These are phyloP conservation scores for Colletotrichum sp. DNA, from an alignment of 2,329 filamentous ascomycete species.

Conservation along the genomic window DNA sequence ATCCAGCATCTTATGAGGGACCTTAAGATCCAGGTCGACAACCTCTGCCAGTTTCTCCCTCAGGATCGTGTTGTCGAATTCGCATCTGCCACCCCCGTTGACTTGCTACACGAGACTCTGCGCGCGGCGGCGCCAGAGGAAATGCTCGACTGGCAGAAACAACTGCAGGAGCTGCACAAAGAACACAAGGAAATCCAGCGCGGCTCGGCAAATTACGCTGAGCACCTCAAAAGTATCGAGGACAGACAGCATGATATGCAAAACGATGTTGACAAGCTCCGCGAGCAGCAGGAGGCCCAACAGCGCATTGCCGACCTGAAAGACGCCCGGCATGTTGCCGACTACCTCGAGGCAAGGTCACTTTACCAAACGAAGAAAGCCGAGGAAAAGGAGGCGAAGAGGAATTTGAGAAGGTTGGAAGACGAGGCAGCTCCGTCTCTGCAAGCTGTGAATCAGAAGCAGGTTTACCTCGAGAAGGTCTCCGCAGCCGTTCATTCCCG, in stretches of 20 bases:
- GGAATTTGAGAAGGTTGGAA: conserved; percentile 65
- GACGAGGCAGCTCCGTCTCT: conserved; percentile 68
- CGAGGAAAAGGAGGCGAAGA: conserved; percentile 57
- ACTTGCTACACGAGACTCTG: conserved; percentile 84
- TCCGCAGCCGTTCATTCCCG: conserved; percentile 60
- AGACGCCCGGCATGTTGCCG: conserved; percentile 67
- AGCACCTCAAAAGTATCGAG: conserved; percentile 71
- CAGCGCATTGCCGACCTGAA: conserved; percentile 69
- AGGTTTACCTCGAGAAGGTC: conserved; percentile 67
- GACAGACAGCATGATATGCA: conserved; percentile 75
- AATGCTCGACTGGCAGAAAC: conserved; percentile 79
- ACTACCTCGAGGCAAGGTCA: conserved; percentile 62
- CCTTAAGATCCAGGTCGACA: conserved; percentile 94
- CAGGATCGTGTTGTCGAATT: conserved; percentile 97
- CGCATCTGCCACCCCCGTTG: conserved; percentile 79
- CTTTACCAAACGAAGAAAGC: conserved; percentile 58
- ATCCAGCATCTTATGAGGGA: conserved; percentile 71
- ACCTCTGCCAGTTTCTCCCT: conserved; percentile 94
- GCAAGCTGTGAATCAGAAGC: conserved; percentile 71
- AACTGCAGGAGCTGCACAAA: conserved; percentile 73
- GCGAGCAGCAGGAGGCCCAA: conserved; percentile 74
- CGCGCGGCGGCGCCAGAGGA: conserved; percentile 83
- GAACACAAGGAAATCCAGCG: conserved; percentile 70
- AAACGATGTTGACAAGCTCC: conserved; percentile 82
- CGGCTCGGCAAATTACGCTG: conserved; percentile 62